phyloP scores from a whole-genome alignment of 495 filamentous ascomycete genomes.

The Astrothelium macrocarpum region DNA sequence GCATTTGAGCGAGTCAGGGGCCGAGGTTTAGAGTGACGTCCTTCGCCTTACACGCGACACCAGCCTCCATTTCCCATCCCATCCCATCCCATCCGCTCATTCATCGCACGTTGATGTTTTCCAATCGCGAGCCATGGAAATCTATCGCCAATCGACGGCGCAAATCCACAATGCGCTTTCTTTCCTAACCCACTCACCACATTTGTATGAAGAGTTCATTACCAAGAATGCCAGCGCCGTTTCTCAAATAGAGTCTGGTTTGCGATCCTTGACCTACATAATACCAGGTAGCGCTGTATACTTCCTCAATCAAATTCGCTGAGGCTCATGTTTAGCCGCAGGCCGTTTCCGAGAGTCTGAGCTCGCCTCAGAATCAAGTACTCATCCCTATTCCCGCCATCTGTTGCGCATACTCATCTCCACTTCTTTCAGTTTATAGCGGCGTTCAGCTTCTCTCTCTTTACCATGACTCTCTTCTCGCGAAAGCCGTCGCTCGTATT shows the following conservation, averaged over 20 bases:
- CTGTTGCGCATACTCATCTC: neutral
- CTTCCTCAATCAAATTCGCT: neutral
- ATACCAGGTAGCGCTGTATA: conserved; percentile 59
- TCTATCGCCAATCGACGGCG: neutral
- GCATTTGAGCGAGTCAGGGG: too few relatives aligned
- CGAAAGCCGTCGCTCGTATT: conserved; percentile 45
- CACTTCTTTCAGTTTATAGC: conserved; percentile 54
- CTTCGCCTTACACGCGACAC: too few relatives aligned
- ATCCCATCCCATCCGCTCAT: too few relatives aligned
- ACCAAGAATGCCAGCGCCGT: conserved; percentile 87
- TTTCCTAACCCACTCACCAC: neutral
- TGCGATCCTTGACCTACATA: conserved; percentile 88
- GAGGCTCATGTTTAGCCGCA: conserved; percentile 28
- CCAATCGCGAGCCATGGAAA: neutral
- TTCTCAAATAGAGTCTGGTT: conserved; percentile 81
- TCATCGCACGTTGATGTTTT: too few relatives aligned
- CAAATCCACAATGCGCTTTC: neutral
- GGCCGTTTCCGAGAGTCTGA: conserved; percentile 90
- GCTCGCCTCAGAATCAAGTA: conserved; percentile 79
- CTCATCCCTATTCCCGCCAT: conserved; percentile 8
- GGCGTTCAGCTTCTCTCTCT: conserved; percentile 81
- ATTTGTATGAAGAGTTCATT: conserved; percentile 83
- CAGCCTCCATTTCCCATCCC: too few relatives aligned
- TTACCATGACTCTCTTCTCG: conserved; percentile 87
- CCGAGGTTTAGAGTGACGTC: too few relatives aligned